Conservation (phyloP, 176 grass and related monocot species). For the Guadua angustifolia region DNA sequence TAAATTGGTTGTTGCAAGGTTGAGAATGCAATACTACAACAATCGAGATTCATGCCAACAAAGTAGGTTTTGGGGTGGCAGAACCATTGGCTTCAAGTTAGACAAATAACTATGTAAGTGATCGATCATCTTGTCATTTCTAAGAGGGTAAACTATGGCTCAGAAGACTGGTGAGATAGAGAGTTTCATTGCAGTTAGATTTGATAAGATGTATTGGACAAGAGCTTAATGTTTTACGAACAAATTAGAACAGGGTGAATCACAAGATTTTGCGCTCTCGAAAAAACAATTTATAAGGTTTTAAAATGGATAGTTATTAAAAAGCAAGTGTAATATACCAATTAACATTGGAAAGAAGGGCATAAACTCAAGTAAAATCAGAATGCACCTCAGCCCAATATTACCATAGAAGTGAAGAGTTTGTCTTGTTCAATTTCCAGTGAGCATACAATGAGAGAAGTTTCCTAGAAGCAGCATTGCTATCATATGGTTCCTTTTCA, state of each 20-base stretch:
- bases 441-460: not conserved
- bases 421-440: not conserved
- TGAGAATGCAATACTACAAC: not conserved
- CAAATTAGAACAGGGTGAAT: not conserved
- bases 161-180: not conserved
- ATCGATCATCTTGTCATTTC: not conserved
- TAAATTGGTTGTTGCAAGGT: slow-evolving; percentile 2
- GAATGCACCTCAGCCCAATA: not conserved
- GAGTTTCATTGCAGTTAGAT: slow-evolving; percentile 11
- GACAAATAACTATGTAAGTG: not conserved
- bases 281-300: not conserved
- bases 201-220: not conserved
- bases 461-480: not conserved
- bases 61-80: not conserved
- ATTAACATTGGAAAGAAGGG: not conserved
- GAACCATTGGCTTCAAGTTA: not conserved
- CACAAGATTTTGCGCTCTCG: not conserved
- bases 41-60: not conserved
- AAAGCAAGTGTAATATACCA: not conserved
- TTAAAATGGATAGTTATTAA: not conserved
- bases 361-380: not conserved
- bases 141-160: not conserved
- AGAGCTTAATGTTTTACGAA: not conserved
- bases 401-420: not conserved
- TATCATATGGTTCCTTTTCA: not conserved